Evolutionary conservation across 1,284 basidiomycete species (phyloP).

Genomic region (Athelia sp.): DNA sequence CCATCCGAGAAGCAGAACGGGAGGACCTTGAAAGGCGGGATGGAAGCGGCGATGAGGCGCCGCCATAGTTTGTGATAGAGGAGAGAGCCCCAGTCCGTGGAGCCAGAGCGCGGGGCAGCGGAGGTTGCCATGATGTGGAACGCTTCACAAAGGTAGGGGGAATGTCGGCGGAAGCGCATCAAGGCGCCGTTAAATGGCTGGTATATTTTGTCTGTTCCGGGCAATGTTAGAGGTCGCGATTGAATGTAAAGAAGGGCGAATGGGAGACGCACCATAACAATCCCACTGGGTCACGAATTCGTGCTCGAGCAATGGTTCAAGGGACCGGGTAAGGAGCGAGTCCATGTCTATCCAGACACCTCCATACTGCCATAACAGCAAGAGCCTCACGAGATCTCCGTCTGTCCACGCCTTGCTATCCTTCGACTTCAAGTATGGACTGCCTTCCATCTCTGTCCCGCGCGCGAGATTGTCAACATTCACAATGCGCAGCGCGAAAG

Average conservation of each 20-base stretch:
- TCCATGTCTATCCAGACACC: conserved; percentile 98
- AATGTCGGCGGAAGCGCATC: conserved; percentile 85
- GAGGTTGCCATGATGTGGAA: conserved; percentile 84
- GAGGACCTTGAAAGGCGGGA: conserved; percentile 84
- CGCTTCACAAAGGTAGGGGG: conserved; percentile 92
- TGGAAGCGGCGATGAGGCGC: conserved; percentile 63
- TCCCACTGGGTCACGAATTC: conserved; percentile 98
- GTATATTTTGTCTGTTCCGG: conserved; percentile 72
- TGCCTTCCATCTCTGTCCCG: conserved; percentile 73
- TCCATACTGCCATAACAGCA: conserved; percentile 86
- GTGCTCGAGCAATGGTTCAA: conserved; percentile 79
- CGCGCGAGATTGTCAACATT: conserved; percentile 63
- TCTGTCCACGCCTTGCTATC: conserved; percentile 91
- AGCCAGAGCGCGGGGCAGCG: conserved; percentile 66
- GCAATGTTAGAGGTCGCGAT: conserved; percentile 1
- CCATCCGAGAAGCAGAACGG: conserved; percentile 93
- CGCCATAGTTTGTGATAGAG: conserved; percentile 88
- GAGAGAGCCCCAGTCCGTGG: conserved; percentile 89
- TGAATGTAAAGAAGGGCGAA: background rate
- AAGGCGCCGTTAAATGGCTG: conserved; percentile 86
- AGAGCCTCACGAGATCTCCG: conserved; percentile 80
- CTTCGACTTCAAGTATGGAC: conserved; percentile 47
- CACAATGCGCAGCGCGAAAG: conserved; percentile 65
- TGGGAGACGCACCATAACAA: conserved; percentile 72
- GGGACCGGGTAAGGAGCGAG: conserved; percentile 78